Percentiles rank a stretch among this genome's conserved stretches.
Conservation (phyloP, 257 asterid genomes). For the Capsicum chinense region DNA sequence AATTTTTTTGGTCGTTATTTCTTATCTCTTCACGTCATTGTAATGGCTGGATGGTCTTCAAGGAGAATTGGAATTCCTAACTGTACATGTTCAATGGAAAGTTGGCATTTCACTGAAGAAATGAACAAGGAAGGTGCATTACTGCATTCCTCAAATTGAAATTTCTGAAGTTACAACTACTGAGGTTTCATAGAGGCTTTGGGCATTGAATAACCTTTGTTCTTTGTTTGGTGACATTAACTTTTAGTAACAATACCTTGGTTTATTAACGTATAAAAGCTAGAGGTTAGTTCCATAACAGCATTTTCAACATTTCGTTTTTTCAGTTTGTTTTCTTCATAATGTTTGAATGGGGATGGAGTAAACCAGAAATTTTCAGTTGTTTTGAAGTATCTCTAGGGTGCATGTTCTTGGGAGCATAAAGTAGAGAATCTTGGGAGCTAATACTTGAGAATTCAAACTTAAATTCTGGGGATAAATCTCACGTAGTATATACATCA, state of each 20-base stretch:
- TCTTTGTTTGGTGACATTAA: not conserved
- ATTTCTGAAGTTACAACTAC: conserved; percentile 20
- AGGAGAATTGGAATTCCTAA: not conserved
- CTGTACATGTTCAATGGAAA: not conserved
- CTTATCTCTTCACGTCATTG: not conserved
- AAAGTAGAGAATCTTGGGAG: not conserved
- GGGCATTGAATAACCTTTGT: not conserved
- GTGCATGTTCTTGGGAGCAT: conserved; percentile 11
- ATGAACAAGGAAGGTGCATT: not conserved
- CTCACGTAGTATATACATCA: not conserved
- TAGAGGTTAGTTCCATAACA: conserved; percentile 1
- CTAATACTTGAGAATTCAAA: not conserved
- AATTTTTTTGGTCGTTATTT: not conserved
- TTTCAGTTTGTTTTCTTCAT: not conserved
- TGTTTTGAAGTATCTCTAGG: not conserved
- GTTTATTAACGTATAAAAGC: not conserved
- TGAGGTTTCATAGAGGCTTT: not conserved
- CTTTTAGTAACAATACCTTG: not conserved
- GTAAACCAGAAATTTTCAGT: not conserved
- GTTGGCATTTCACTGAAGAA: not conserved
- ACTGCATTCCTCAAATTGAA: conserved; percentile 19
- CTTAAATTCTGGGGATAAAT: not conserved
- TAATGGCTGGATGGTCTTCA: not conserved
- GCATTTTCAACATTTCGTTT: not conserved
- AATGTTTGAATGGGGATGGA: not conserved